Conservation (phyloP, 805 yeast species). For the Schizosaccharomyces osmophilus region DNA sequence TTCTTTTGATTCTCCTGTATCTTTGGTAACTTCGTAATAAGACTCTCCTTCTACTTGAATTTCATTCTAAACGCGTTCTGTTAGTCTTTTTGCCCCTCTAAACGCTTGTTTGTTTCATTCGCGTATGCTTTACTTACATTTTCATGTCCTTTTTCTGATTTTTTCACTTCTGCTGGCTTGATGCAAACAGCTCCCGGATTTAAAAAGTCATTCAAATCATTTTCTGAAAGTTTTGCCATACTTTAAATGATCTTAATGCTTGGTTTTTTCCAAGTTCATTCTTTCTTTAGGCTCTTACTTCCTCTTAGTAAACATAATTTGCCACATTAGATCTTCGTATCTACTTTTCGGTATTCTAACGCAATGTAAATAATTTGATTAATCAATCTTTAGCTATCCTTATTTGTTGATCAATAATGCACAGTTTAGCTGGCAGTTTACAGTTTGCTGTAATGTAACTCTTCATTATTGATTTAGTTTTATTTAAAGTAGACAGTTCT, state of each 20-base stretch:
- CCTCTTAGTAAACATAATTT: not conserved
- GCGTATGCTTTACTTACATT: too few species aligned
- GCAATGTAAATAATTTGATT: too few species aligned
- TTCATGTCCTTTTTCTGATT: constrained; percentile 5
- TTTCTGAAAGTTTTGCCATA: constrained; percentile 52
- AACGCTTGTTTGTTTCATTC: not conserved
- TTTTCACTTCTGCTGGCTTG: constrained; percentile 42
- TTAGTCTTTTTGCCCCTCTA: not conserved
- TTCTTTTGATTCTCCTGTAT: constrained; percentile 11
- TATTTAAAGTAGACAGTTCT: too few species aligned
- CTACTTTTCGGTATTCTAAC: too few species aligned
- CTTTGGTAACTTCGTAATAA: constrained; percentile 42
- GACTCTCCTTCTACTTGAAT: constrained; percentile 37
- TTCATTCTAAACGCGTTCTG: constrained; percentile 14
- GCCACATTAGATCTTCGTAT: not conserved
- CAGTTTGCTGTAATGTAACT: too few species aligned
- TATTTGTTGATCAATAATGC: too few species aligned
- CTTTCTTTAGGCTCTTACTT: not conserved
- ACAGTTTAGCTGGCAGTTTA: too few species aligned
- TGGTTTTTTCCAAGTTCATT: not conserved
- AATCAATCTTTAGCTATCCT: too few species aligned
- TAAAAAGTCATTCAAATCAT: constrained; percentile 82
- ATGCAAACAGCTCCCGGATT: constrained; percentile 87
- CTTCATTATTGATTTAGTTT: too few species aligned
- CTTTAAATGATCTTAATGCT: not conserved